Evolutionary conservation across 345 rosid genomes (phyloP), one percentile per base, ranked within the genome.

Genomic region (Bretschneidera sinensis): DNA sequence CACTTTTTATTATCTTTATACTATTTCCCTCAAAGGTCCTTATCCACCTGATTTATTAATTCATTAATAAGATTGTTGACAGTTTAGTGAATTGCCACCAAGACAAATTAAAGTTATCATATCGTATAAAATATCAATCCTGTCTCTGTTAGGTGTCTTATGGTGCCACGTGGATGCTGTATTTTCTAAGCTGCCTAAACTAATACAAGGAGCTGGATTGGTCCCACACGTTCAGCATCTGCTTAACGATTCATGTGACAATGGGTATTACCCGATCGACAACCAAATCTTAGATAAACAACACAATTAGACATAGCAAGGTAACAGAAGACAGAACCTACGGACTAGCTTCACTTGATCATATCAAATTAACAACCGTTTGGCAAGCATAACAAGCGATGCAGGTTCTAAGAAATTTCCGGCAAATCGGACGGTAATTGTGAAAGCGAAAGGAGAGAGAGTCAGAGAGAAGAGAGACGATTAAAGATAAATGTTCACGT

Each of bases 401-500:
- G n/a, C n/a, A n/a, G n/a, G n/a, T n/a, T n/a, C n/a, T n/a, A 39
- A 4, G 59, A 53, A 63, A 31, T 14, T 49, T 73, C 63, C 57
- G 55, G 58, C 43, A n/a, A 50, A 55, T 43, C 72, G n/a, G 58
- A 73, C 50, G 66, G 61, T 63, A 14, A 23, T 15, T n/a, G n/a
- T 24, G 69, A 68, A 34, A 73, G 64, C 60, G 60, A 60, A 22
- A 59, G 18, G 15, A 53, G 24, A 25, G 22, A 23, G 20, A n/a
- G n/a, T n/a, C n/a, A n/a, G n/a, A n/a, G n/a, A n/a, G n/a, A n/a
- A n/a, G 48, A 0, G 53, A 21, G 49, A 19, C n/a, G 20, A 60
- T 48, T 49, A 23, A 28, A 51, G 62, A 57, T 18, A 48, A 63
- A 62, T 16, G 54, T 35, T 76, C 71, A 67, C 73, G 64, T 60